Base-by-base conservation (phyloP, 2,329 filamentous ascomycete genomes). In the Orbilia javanica region DNA sequence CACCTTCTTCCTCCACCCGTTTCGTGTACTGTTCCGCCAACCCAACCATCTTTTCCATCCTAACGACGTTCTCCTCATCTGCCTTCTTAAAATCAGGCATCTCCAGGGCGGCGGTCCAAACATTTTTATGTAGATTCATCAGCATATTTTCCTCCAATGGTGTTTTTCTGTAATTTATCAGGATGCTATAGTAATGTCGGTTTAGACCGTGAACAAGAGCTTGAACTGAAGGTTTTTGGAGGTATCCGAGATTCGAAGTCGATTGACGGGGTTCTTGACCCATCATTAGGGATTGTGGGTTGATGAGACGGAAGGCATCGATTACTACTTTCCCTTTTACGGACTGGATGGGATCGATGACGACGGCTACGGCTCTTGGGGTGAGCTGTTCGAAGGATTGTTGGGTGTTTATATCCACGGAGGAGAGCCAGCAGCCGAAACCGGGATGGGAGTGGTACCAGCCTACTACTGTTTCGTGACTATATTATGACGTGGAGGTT, bases 401-500 rank as follows among this genome's bases (percentile, higher is more conserved):
- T 84, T 99, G 96, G 31, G 96, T 99, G 87, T 99, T 98, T 87
- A 99, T 98, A 87, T 99, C 96, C 84, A 99, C 96, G 18, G 93
- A 96, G 1, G 96, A 99, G 27, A 99, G 90, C 96, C 96, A 99
- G 88, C 96, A 99, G 82, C 96, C 96, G 84, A 99, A 99, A 82
- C 96, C 96, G 63, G 96, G 96, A 89, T 99, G 96, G 80, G 96
- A 98, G 86, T 99, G 96, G 86, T 99, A 99, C 96, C 96, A 99
- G 85, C 96, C 96, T 67, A 99, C 96, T 73, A 99, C 96, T 0
- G 94, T 95, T 85, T 99, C 96, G 77, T 94, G 94, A 84, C 94
- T 97, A 81, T 67, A 73, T 22, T 81, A 31, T 53, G 25, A 10
- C 64, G 31, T 18, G n/a, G n/a, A 44, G 69, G 20, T 46, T 25